Conservation (phyloP, 1,284 basidiomycete genomes). For the Puccinia novopanici region DNA sequence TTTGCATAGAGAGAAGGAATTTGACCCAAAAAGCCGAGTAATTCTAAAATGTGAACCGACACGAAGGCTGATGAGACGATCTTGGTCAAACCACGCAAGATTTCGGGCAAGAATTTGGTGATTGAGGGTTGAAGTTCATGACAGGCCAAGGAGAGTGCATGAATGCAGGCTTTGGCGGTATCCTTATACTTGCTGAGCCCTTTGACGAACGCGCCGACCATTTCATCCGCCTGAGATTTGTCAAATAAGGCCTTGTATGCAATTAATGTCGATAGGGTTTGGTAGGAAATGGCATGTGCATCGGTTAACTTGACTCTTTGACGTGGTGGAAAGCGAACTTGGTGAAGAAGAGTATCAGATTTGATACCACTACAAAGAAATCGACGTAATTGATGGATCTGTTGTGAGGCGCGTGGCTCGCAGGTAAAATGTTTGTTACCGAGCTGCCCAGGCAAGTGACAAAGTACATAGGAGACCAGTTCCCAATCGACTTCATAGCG, state of each 20-base stretch:
- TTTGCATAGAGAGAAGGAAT: constrained; percentile 79
- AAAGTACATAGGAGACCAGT: constrained; percentile 84
- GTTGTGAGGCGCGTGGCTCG: constrained; percentile 73
- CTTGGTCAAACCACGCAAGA: constrained; percentile 84
- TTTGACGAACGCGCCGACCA: constrained; percentile 79
- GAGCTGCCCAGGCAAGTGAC: constrained; percentile 86
- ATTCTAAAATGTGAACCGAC: constrained; percentile 92
- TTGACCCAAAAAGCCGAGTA: constrained; percentile 84
- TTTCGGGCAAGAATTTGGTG: constrained; percentile 75
- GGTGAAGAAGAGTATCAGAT: constrained; percentile 66
- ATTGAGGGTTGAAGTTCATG: constrained; percentile 85
- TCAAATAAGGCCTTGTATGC: constrained; percentile 83
- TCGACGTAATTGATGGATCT: constrained; percentile 70
- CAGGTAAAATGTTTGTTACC: constrained; percentile 96
- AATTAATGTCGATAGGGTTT: constrained; percentile 82
- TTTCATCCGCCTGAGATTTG: constrained; percentile 65
- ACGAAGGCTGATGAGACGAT: constrained; percentile 93
- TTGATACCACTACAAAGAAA: constrained; percentile 71
- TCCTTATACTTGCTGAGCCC: constrained; percentile 74
- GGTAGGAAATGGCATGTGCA: constrained; percentile 83
- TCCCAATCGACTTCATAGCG: constrained; percentile 86
- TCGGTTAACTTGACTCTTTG: constrained; percentile 69
- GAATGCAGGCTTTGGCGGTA: constrained; percentile 85
- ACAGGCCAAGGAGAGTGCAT: constrained; percentile 82
- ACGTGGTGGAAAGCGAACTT: constrained; percentile 64